Base-by-base conservation (phyloP, 441 rosid genomes). In the Bruguiera hainesii region DNA sequence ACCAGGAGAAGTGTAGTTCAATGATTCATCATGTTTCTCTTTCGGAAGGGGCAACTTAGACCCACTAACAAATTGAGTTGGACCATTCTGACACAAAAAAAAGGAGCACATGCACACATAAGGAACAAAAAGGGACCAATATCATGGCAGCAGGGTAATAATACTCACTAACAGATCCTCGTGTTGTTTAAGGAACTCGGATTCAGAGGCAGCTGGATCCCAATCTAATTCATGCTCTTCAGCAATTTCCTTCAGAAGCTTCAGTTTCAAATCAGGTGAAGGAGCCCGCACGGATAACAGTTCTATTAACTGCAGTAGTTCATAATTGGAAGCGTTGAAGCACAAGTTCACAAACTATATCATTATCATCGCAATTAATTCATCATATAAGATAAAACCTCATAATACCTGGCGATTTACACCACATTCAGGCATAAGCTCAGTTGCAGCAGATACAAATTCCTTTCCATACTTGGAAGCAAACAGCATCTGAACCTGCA, bases 151-250 rank as follows among this genome's bases (percentile, higher is more conserved):
- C 19, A 11, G 21, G 42, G 48, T 33, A 50, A 67, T 2, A 29
- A 53, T 73, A 78, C 88, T 84, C 72, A 92, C 99, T 83, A 95
- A 78, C 61, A 95, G 76, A 86, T 95, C 97, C 80, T 89, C 96
- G 71, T 85, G 95, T 19, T 86, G 81, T 83, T 90, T 95, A 66
- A 79, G 85, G 69, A 90, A 86, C 82, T 88, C 93, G 13, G 91
- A 73, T 82, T 95, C 97, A 48, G 92, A 86, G 65, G 88, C 81
- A 75, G 89, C 82, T 65, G 99, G 95, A 77, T 95, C 97, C 99
- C 99, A 95, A 68, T 92, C 95, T 72, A 95, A 72, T 66, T 82
- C 86, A 77, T 92, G 93, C 81, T 90, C 99, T 84, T 90, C 97
- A 58, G 97, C 96, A 84, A 95, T 95, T 77, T 90, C 95, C 79